Conservation (phyloP, 1,284 basidiomycete species). For the Apiotrichum gracile region DNA sequence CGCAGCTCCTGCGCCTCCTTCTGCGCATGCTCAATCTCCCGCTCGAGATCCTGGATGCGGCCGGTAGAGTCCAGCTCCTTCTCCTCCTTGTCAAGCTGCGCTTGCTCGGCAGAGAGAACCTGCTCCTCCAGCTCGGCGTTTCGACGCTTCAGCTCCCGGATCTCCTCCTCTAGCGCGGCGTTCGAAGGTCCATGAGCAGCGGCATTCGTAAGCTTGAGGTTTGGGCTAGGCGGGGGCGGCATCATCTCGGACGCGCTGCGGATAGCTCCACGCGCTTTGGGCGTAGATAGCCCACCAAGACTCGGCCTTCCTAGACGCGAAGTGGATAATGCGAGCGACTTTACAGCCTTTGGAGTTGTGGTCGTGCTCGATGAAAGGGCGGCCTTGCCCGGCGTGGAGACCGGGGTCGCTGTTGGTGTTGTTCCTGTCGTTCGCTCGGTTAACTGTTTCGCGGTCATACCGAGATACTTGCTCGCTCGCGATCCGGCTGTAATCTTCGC, state of each 20-base stretch:
- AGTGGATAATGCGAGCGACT: neutral
- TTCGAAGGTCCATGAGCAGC: slow-evolving; percentile 31
- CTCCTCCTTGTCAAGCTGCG: neutral
- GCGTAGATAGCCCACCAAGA: slow-evolving; percentile 40
- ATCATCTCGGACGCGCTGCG: slow-evolving; percentile 37
- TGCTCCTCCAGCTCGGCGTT: slow-evolving; percentile 35
- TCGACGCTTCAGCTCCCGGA: slow-evolving; percentile 28
- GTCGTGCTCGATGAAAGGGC: slow-evolving; percentile 23
- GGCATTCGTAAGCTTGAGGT: slow-evolving; percentile 8
- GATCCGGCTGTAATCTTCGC: slow-evolving; percentile 67
- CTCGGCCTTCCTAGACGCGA: slow-evolving; percentile 26
- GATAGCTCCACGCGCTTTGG: slow-evolving; percentile 24
- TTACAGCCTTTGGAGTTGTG: slow-evolving; percentile 16
- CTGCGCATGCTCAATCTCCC: slow-evolving; percentile 24
- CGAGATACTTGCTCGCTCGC: slow-evolving; percentile 66
- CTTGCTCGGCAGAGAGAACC: slow-evolving; percentile 6
- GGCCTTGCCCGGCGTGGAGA: slow-evolving; percentile 1
- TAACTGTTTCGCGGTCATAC: slow-evolving; percentile 75
- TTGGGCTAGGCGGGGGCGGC: slow-evolving; percentile 48
- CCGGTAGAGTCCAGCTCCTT: neutral
- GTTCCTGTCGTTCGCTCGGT: slow-evolving; percentile 45
- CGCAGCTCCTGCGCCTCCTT: slow-evolving; percentile 31
- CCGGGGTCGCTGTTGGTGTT: neutral
- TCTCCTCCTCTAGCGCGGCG: slow-evolving; percentile 39
- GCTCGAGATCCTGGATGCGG: slow-evolving; percentile 20